These are phyloP conservation scores for Cafeteria roenbergensis DNA, from an alignment of 108 stramenopile species.

Conservation along the genomic window DNA sequence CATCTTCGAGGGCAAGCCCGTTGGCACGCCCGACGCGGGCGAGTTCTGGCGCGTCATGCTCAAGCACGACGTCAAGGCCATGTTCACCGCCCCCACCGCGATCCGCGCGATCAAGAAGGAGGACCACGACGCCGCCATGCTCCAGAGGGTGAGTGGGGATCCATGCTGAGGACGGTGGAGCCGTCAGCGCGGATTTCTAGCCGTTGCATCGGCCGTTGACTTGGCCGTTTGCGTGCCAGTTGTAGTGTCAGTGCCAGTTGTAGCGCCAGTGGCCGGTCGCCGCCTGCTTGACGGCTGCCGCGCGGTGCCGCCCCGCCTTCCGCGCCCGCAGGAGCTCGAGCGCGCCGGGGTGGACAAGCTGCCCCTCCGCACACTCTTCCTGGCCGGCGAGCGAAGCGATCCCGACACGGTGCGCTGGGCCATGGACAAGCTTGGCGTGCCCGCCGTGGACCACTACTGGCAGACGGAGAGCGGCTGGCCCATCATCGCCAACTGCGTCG, in stretches of 20 bases:
- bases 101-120: slow-evolving; percentile 56
- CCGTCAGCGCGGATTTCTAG: too few species aligned
- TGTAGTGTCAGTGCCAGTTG: too few species aligned
- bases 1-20: slow-evolving; percentile 66
- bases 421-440: slow-evolving; percentile 21
- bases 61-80: slow-evolving; percentile 43
- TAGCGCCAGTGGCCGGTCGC: too few species aligned
- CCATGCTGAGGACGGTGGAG: too few species aligned
- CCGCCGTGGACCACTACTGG: slow-evolving; percentile 63
- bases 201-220: too few species aligned
- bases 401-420: slow-evolving; percentile 56
- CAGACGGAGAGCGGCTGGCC: slow-evolving; percentile 54
- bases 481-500: slow-evolving; percentile 20
- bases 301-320: too few species aligned
- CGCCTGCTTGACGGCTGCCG: too few species aligned
- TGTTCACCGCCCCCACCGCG: slow-evolving; percentile 65
- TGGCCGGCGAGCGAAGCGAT: slow-evolving; percentile 60
- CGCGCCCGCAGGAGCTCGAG: too few species aligned
- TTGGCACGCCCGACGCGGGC: slow-evolving; percentile 59
- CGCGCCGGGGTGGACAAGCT: slow-evolving; percentile 45
- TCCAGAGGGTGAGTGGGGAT: slow-evolving; percentile 24
- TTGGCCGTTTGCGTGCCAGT: too few species aligned
- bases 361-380: slow-evolving; percentile 36
- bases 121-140: slow-evolving; percentile 23
- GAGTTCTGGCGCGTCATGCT: slow-evolving; percentile 57